Base-by-base conservation (phyloP, 2,329 filamentous ascomycete species). In the Dactylonectria macrodidyma region DNA sequence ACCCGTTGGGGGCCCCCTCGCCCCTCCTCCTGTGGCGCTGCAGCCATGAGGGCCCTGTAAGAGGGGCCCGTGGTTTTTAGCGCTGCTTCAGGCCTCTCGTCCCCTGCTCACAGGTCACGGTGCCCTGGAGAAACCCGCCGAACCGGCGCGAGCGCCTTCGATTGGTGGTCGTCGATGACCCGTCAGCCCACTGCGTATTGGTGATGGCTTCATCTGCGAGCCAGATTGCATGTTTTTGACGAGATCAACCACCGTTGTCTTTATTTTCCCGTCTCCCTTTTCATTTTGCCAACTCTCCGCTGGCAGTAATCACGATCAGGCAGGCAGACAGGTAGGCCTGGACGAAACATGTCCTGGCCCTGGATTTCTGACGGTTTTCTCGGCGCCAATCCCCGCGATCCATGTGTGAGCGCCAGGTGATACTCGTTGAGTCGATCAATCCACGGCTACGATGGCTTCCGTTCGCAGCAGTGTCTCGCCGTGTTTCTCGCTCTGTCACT, bases 191-290 rank as follows among this genome's bases (percentile, higher is more conserved):
- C 65, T 26, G 57, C 50, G 36, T 70, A 66, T 67, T 75, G 70
- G 70, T 59, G 74, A 76, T 76, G 73, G 74, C 74, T 76, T 76
- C 74, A 76, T 76, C 68, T 62, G 41, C 24, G 12, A 19, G 4
- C 22, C 19, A 22, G 54, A 22, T 76, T 74, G 67, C 54, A 68
- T 66, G 74, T 76, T 76, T 66, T 57, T 33, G 7, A 30, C 30
- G 8, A 33, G 26, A 52, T 64, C 41, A 56, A 58, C 52, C 54
- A 34, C 26, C 26, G 66, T 62, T 55, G 22, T 62, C 51, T 64
- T 52, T 47, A 59, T 66, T 59, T 58, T 66, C 48, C 61, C 61
- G 64, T 59, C 52, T 8, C 47, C 63, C 63, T 54, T 48, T 48
- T 48, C 46, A 22, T 19, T 24, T 44, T 26, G 36, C n/a, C 36